Evolutionary conservation across 73 alveolate genomes (phyloP).

Genomic region (Paramecium tetraurelia): DNA sequence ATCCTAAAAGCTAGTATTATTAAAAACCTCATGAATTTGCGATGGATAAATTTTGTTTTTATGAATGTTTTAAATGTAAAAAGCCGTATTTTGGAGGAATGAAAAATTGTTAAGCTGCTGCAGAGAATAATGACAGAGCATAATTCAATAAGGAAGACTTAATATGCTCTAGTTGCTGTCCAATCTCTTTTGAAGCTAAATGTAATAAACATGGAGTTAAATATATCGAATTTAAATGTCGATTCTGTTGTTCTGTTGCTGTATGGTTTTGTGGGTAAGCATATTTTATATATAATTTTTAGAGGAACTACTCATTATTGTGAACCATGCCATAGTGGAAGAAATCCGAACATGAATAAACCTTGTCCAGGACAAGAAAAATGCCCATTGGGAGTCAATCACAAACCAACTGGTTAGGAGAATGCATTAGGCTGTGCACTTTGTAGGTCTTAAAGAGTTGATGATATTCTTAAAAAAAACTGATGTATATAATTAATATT

Average conservation of each 20-base stretch:
- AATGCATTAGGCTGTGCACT: constrained; percentile 95
- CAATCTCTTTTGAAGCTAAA: constrained; percentile 71
- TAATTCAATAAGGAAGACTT: background rate
- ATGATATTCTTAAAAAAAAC: constrained; percentile 22
- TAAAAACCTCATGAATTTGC: constrained; percentile 1
- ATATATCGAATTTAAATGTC: constrained; percentile 2
- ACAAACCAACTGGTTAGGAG: constrained; percentile 97
- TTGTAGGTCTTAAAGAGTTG: constrained; percentile 74
- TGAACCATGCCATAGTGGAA: constrained; percentile 89
- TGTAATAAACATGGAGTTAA: constrained; percentile 9
- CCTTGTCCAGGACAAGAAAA: constrained; percentile 73
- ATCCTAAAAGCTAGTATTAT: background rate
- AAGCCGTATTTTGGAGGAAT: constrained; percentile 40
- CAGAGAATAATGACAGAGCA: background rate
- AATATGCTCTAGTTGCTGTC: background rate
- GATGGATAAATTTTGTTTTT: constrained; percentile 10
- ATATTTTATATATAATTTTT: background rate
- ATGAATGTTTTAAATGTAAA: background rate
- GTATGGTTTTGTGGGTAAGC: constrained; percentile 93
- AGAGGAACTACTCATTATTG: constrained; percentile 97
- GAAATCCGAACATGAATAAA: constrained; percentile 44
- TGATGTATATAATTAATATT: constrained; percentile 1
- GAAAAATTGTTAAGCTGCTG: background rate
- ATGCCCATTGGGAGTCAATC: constrained; percentile 88
- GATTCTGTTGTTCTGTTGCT: constrained; percentile 90